Conservation (phyloP, 192 early-diverging fungal species). For the Coemansia sp. region DNA sequence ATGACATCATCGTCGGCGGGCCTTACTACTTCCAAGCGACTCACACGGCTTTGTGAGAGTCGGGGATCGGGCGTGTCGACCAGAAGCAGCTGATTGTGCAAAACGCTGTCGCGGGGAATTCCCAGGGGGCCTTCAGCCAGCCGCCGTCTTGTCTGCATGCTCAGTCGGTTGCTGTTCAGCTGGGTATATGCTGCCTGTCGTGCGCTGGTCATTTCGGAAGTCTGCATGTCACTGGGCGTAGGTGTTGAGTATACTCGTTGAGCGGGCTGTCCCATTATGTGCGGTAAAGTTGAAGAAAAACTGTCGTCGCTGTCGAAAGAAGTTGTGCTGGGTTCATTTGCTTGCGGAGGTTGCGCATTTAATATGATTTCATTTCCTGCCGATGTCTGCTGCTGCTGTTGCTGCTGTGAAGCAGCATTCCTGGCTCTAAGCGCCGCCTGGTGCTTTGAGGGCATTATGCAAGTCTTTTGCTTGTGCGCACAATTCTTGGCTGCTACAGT, state of each 20-base stretch:
- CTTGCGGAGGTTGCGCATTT: neutral
- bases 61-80: conserved; percentile 15
- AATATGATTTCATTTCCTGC: neutral
- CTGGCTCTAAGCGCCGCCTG: conserved; percentile 1
- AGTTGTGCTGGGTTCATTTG: neutral
- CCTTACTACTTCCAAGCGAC: conserved; percentile 26
- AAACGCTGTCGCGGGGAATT: conserved; percentile 14
- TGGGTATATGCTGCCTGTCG: conserved; percentile 4
- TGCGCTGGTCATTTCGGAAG: neutral
- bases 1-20: conserved; percentile 18
- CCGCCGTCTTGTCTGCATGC: conserved; percentile 5
- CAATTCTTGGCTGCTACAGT: neutral
- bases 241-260: neutral
- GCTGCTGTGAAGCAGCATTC: conserved; percentile 1
- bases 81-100: conserved; percentile 36
- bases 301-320: conserved; percentile 34
- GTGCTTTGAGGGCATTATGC: conserved; percentile 9
- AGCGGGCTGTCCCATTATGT: conserved; percentile 39
- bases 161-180: conserved; percentile 3
- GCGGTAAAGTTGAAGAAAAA: conserved; percentile 25
- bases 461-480: neutral
- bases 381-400: neutral
- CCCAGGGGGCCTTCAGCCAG: conserved; percentile 12
- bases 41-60: conserved; percentile 13
- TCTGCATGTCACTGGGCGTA: neutral